Conservation (phyloP, 768 basidiomycete genomes). For the Inosperma sp. region DNA sequence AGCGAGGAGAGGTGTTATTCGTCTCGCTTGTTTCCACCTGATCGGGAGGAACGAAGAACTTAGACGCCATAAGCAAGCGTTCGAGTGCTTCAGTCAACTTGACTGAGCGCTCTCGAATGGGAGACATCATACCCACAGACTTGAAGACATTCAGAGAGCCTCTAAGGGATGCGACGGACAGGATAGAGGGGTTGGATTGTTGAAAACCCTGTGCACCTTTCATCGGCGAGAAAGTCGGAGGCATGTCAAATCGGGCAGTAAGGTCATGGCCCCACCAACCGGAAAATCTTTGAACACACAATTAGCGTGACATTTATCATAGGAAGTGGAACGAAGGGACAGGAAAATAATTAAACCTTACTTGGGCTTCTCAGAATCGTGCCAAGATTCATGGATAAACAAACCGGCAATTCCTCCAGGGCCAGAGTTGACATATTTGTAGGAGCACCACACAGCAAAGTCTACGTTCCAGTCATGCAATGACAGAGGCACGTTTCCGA, state of each 20-base stretch:
- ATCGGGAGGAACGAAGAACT: slow-evolving; percentile 53
- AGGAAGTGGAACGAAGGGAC: neutral
- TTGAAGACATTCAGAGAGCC: slow-evolving; percentile 81
- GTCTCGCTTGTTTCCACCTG: slow-evolving; percentile 25
- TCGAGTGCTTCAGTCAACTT: slow-evolving; percentile 71
- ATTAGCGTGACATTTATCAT: slow-evolving; percentile 3
- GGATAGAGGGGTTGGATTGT: slow-evolving; percentile 88
- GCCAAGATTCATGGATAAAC: slow-evolving; percentile 84
- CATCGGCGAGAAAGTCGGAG: slow-evolving; percentile 74
- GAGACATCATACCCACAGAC: slow-evolving; percentile 67
- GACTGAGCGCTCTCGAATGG: slow-evolving; percentile 65
- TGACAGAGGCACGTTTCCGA: slow-evolving; percentile 85
- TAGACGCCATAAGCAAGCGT: slow-evolving; percentile 51
- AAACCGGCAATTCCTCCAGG: slow-evolving; percentile 97
- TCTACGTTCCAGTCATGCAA: slow-evolving; percentile 94
- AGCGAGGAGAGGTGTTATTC: slow-evolving; percentile 39
- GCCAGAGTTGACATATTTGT: slow-evolving; percentile 96
- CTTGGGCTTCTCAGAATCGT: slow-evolving; percentile 58
- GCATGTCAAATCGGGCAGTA: slow-evolving; percentile 87
- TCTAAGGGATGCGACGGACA: slow-evolving; percentile 74
- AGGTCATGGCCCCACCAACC: slow-evolving; percentile 99
- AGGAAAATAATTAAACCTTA: slow-evolving; percentile 30
- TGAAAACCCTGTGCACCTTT: slow-evolving; percentile 93
- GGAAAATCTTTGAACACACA: slow-evolving; percentile 53
- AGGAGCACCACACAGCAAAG: slow-evolving; percentile 98